These are phyloP conservation scores for Hypoxylon sp. DNA, from an alignment of 2,329 filamentous ascomycete genomes.

Conservation along the genomic window DNA sequence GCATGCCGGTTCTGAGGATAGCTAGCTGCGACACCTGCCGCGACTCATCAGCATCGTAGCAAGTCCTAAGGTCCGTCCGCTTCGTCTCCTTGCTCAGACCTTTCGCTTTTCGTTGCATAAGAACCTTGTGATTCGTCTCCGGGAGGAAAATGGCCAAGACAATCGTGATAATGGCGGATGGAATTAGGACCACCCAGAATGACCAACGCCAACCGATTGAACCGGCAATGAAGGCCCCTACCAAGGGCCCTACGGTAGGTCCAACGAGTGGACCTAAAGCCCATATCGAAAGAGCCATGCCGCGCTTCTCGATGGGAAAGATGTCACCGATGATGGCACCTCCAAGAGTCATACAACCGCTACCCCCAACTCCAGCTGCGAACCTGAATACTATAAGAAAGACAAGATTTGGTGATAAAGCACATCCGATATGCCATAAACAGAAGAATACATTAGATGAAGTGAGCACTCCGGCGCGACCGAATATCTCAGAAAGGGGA, in stretches of 20 bases:
- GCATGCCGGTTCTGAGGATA: conserved; percentile 53
- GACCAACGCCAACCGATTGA: conserved; percentile 62
- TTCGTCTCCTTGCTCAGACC: conserved; percentile 56
- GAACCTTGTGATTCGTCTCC: conserved; percentile 60
- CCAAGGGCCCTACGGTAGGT: conserved; percentile 57
- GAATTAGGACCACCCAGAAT: conserved; percentile 62
- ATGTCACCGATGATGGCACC: conserved; percentile 64
- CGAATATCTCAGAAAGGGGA: conserved; percentile 71
- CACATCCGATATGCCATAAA: conserved; percentile 70
- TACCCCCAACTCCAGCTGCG: conserved; percentile 66
- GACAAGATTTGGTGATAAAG: conserved; percentile 62
- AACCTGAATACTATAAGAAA: conserved; percentile 68
- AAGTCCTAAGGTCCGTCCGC: conserved; percentile 55
- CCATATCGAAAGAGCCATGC: conserved; percentile 60
- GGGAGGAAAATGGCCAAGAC: conserved; percentile 53
- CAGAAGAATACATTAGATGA: conserved; percentile 68
- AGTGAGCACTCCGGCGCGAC: conserved; percentile 65
- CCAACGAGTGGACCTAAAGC: conserved; percentile 47
- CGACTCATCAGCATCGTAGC: conserved; percentile 50
- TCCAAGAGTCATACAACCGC: conserved; percentile 62
- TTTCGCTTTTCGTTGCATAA: conserved; percentile 59
- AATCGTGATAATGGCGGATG: conserved; percentile 47
- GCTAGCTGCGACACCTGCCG: conserved; percentile 40
- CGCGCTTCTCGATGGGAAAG: conserved; percentile 57
- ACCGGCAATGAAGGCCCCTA: conserved; percentile 59